Percentiles rank a stretch among this genome's conserved stretches.
These are phyloP conservation scores for Ustilago shanxiensis DNA, from an alignment of 1,284 basidiomycete species.

Conservation along the genomic window DNA sequence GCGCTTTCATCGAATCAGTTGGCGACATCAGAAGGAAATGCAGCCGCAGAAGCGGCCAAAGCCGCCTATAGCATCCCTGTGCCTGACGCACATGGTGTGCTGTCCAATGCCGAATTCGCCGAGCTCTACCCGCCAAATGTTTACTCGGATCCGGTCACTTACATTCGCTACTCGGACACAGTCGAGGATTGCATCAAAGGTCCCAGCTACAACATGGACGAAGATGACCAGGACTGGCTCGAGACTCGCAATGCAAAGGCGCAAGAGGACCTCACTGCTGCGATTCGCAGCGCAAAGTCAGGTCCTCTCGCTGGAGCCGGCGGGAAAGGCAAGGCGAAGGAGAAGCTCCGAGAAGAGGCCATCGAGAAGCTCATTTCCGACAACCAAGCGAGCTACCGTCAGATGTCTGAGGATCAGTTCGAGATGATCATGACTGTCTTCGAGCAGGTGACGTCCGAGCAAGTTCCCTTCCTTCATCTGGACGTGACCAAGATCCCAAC, in stretches of 20 bases:
- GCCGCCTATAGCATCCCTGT: conserved; percentile 69
- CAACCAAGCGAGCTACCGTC: conserved; percentile 74
- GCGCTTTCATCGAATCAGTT: conserved; percentile 68
- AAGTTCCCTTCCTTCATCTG: conserved; percentile 88
- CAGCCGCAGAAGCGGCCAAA: conserved; percentile 40
- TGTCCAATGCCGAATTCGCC: conserved; percentile 54
- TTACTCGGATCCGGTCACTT: conserved; percentile 73
- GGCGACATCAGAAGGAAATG: conserved; percentile 50
- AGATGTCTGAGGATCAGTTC: conserved; percentile 83
- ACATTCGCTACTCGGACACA: conserved; percentile 86
- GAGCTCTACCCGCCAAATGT: conserved; percentile 64
- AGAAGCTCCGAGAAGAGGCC: conserved; percentile 73
- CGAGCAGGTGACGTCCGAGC: conserved; percentile 91
- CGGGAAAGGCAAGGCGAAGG: conserved; percentile 69
- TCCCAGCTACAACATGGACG: conserved; percentile 93
- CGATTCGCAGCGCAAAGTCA: conserved; percentile 79
- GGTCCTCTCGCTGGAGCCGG: conserved; percentile 31
- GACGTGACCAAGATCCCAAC: conserved; percentile 63
- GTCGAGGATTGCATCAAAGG: conserved; percentile 81
- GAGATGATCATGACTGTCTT: conserved; percentile 95
- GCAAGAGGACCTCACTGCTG: conserved; percentile 84
- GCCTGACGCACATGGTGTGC: conserved; percentile 62
- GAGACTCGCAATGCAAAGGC: conserved; percentile 90
- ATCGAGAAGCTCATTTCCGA: conserved; percentile 71
- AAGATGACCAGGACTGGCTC: conserved; percentile 94